Percentiles rank a stretch among this genome's conserved stretches.
Conservation (phyloP, 495 filamentous ascomycete species). For the Penicillium manginii region DNA sequence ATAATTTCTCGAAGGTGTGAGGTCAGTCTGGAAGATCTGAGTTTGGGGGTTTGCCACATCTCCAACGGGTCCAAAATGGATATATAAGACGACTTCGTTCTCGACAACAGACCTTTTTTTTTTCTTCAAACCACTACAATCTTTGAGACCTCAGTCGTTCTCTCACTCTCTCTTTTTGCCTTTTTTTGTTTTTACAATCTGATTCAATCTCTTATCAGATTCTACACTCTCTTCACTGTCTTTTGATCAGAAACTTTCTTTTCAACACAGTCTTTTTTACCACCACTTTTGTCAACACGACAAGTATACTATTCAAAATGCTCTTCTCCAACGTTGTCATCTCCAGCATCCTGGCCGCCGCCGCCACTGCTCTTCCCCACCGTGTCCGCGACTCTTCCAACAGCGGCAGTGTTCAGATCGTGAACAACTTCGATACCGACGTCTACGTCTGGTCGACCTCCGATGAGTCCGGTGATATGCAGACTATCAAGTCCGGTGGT, state of each 20-base stretch:
- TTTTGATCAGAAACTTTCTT: conserved; percentile 9
- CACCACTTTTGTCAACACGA: conserved; percentile 7
- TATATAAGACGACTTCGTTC: neutral
- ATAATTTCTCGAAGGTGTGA: neutral
- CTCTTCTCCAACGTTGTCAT: conserved; percentile 29
- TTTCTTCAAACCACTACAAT: conserved; percentile 12
- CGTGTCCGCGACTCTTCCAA: conserved; percentile 17
- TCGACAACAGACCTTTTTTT: conserved; percentile 2
- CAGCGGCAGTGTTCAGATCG: conserved; percentile 33
- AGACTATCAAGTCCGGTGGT: conserved; percentile 42
- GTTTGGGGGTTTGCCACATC: conserved; percentile 9
- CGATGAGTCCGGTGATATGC: conserved; percentile 39
- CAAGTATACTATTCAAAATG: conserved; percentile 17
- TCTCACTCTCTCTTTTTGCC: conserved; percentile 15
- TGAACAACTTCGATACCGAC: conserved; percentile 40
- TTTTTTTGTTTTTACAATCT: conserved; percentile 14
- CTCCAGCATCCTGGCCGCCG: conserved; percentile 28
- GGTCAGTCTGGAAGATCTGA: neutral
- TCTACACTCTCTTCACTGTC: conserved; percentile 18
- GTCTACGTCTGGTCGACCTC: conserved; percentile 51
- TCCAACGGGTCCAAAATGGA: conserved; percentile 7
- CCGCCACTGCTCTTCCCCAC: conserved; percentile 26
- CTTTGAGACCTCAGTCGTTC: conserved; percentile 7
- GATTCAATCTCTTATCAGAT: conserved; percentile 24
- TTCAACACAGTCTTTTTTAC: conserved; percentile 1